phyloP scores from a whole-genome alignment of 164 flowering plant genomes.

The Pachysandra terminalis region DNA sequence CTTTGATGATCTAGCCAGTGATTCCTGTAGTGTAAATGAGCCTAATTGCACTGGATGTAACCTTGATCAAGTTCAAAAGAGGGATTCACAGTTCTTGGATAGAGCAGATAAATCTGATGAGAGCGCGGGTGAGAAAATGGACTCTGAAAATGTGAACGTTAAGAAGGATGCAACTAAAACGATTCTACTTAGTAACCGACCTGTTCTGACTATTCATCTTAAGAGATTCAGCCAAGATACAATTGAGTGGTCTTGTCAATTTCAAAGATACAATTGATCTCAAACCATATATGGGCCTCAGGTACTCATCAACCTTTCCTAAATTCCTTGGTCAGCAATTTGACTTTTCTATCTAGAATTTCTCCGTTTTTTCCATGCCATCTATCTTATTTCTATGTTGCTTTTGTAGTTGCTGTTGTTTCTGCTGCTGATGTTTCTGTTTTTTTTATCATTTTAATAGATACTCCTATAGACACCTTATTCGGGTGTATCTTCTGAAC shows the following conservation, averaged over 20 bases:
- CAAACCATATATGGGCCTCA: slow-evolving; percentile 71
- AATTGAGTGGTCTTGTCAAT: slow-evolving; percentile 78
- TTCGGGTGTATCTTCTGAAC: no score
- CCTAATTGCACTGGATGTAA: slow-evolving; percentile 13
- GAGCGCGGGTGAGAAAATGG: slow-evolving; percentile 35
- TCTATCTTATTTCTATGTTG: no score
- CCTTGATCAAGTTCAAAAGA: slow-evolving; percentile 15
- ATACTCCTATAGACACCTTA: no score
- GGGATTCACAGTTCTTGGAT: slow-evolving; percentile 6
- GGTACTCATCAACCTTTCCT: slow-evolving; percentile 41
- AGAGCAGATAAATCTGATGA: slow-evolving; percentile 31
- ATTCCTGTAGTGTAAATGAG: slow-evolving; percentile 22
- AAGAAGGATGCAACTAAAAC: slow-evolving; percentile 88
- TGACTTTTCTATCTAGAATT: background rate
- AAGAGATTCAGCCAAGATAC: slow-evolving; percentile 96
- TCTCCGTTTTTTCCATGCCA: background rate
- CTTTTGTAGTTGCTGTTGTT: no score
- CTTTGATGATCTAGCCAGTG: slow-evolving; percentile 18
- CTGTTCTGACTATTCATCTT: slow-evolving; percentile 81
- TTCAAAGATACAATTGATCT: slow-evolving; percentile 71
- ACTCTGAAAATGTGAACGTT: slow-evolving; percentile 42
- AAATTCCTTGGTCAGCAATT: background rate
- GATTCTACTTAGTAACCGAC: slow-evolving; percentile 66
- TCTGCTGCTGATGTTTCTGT: no score
- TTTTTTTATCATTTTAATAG: no score